These are phyloP conservation scores for Yamadazyma insecticola DNA, from an alignment of 805 yeast species.

Conservation along the genomic window DNA sequence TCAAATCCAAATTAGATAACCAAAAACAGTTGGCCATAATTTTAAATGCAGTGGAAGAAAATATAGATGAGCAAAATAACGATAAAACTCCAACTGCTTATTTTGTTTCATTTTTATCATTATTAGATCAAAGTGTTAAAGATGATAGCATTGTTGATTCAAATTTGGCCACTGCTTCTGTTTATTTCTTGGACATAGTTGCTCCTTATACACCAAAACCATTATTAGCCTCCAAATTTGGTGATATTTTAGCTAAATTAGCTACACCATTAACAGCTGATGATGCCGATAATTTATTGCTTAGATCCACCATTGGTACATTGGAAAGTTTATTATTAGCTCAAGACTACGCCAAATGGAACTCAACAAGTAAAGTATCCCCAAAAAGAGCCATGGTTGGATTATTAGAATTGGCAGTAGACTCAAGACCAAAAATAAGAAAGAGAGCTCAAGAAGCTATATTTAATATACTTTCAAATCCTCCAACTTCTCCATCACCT, in stretches of 20 bases:
- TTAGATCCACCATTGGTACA: slow-evolving; percentile 81
- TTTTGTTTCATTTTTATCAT: slow-evolving; percentile 75
- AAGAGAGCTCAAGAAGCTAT: slow-evolving; percentile 92
- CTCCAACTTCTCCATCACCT: slow-evolving; percentile 73
- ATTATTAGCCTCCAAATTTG: slow-evolving; percentile 68
- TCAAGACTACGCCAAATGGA: slow-evolving; percentile 81
- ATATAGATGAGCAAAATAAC: slow-evolving; percentile 62
- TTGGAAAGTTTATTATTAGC: slow-evolving; percentile 74
- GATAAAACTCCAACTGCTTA: slow-evolving; percentile 72
- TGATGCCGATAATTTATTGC: slow-evolving; percentile 71
- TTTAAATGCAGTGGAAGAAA: slow-evolving; percentile 86
- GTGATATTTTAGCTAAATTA: slow-evolving; percentile 70
- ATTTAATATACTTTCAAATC: slow-evolving; percentile 53
- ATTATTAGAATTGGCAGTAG: slow-evolving; percentile 70
- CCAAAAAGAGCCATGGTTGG: slow-evolving; percentile 82
- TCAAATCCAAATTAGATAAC: slow-evolving; percentile 75
- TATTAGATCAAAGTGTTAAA: slow-evolving; percentile 67
- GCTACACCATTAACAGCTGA: slow-evolving; percentile 75
- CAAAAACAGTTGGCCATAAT: slow-evolving; percentile 83
- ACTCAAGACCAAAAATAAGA: slow-evolving; percentile 91
- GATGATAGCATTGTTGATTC: slow-evolving; percentile 51
- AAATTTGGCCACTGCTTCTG: slow-evolving; percentile 66
- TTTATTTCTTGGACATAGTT: slow-evolving; percentile 77
- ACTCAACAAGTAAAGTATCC: slow-evolving; percentile 48
- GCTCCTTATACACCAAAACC: slow-evolving; percentile 69